Evolutionary conservation across 768 basidiomycete genomes (phyloP), one percentile per base, ranked within the genome.

Genomic region (Trametes elegans): DNA sequence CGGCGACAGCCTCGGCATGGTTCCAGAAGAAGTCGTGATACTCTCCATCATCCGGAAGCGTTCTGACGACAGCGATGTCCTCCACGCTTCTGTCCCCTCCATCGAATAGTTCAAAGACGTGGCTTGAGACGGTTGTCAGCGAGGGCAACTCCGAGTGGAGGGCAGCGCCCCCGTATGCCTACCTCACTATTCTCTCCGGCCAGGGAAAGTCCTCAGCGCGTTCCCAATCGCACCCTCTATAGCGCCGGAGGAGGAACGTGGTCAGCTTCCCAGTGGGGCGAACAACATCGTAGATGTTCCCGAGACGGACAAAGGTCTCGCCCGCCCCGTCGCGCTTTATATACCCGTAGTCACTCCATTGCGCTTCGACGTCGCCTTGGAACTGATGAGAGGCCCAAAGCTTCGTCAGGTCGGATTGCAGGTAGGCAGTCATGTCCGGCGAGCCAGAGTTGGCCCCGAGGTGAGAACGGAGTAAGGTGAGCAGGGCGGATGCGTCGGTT

Each of bases 1-100:
- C 11, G 3, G 53, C 53, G 14, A 55, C 19, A 8, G 2, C 29
- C 13, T 55, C 45, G 11, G 53, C 45, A 35, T 48, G 40, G 39
- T 55, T 48, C 53, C 53, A 55, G 46, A 55, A 55, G 46, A 55
- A 55, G 26, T 55, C 53, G 46, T 55, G 53, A 18, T 55, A 55
- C 31, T 55, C 53, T 19, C n/a, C 40, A 32, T 55, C 53, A 21
- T 55, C 53, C 5, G 53, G 53, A 5, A 55, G 31, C 18, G 53
- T 55, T 13, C 53, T 28, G 6, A 55, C 53, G n/a, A 48, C 53
- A 14, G 53, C 46, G 10, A 55, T 55, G 2, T 55, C 53, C 19
- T 55, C 53, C 10, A 48, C 16, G n/a, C n/a, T n/a, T 14, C 26
- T 31, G 3, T 45, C 35, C 7, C 1, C n/a, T 1, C 36, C 39